Evolutionary conservation across 768 basidiomycete species (phyloP).

Genomic region (Amanita pseudoporphyria): DNA sequence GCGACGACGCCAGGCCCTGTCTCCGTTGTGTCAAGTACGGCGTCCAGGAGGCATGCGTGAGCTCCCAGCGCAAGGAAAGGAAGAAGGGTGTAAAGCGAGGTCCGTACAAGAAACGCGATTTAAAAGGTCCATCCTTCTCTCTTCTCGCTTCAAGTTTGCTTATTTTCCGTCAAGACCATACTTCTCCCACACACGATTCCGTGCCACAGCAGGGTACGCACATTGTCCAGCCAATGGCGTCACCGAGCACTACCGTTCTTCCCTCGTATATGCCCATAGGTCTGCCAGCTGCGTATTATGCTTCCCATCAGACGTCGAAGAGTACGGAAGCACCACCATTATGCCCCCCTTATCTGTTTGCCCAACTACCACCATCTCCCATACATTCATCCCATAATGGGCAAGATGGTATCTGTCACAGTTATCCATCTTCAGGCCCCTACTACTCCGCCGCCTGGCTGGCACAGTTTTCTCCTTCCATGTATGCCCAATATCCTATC

Average conservation of each 20-base stretch:
- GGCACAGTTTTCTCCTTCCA: conserved; percentile 32
- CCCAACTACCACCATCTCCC: conserved; percentile 32
- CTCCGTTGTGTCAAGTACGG: conserved; percentile 91
- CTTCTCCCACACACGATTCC: conserved; percentile 29
- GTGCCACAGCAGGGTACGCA: conserved; percentile 31
- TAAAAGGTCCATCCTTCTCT: conserved; percentile 54
- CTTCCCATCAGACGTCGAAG: conserved; percentile 44
- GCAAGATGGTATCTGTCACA: conserved; percentile 32
- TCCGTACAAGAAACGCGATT: conserved; percentile 94
- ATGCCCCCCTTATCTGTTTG: conserved; percentile 41
- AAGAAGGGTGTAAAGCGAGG: conserved; percentile 82
- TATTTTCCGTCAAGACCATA: conserved; percentile 38
- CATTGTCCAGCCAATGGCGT: conserved; percentile 28
- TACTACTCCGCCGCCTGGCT: conserved; percentile 41
- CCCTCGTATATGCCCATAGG: conserved; percentile 42
- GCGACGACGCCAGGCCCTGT: conserved; percentile 87
- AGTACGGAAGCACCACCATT: conserved; percentile 40
- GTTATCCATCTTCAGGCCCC: conserved; percentile 24
- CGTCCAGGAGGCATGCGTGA: conserved; percentile 76
- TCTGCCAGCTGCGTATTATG: conserved; percentile 46
- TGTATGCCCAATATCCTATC: conserved; percentile 31
- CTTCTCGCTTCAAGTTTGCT: conserved; percentile 11
- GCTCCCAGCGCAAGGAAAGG: conserved; percentile 88
- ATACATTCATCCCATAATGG: conserved; percentile 25
- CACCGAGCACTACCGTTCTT: conserved; percentile 38